phyloP scores from a whole-genome alignment of 2,329 filamentous ascomycete genomes.

The Ascochyta viciae-villosae region DNA sequence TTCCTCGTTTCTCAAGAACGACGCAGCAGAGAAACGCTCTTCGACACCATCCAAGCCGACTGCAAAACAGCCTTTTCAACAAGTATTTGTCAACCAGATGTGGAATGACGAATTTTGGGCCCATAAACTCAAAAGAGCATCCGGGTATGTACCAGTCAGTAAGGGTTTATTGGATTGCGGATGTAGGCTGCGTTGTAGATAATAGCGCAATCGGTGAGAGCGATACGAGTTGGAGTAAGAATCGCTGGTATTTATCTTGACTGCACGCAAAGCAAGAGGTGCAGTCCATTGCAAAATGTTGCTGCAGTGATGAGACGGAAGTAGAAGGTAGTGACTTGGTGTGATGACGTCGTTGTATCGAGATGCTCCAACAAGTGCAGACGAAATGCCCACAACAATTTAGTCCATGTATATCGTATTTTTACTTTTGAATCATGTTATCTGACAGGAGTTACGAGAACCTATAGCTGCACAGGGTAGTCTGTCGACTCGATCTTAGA shows the following conservation, averaged over 20 bases:
- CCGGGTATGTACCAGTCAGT: neutral
- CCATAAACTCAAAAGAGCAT: neutral
- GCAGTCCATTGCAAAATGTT: neutral
- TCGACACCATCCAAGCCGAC: neutral
- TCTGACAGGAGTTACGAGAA: neutral
- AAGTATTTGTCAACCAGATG: neutral
- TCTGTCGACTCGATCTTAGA: constrained; percentile 67
- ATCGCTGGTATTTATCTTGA: neutral
- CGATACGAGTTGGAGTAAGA: neutral
- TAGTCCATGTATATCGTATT: neutral
- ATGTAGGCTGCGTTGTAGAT: neutral
- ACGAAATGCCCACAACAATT: too few species aligned
- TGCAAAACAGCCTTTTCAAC: neutral
- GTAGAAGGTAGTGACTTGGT: neutral
- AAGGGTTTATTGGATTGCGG: neutral
- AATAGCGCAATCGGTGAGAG: neutral
- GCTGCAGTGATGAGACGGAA: neutral
- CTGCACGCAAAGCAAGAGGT: neutral
- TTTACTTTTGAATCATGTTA: neutral
- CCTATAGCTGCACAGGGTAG: constrained; percentile 41
- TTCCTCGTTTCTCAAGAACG: neutral
- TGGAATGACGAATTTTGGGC: neutral
- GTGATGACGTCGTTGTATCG: neutral
- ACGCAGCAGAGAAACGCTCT: neutral
- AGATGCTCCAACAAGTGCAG: too few species aligned